A percentile compares a stretch with the other conserved stretches of the same genome.
phyloP scores from a whole-genome alignment of 2,329 filamentous ascomycete genomes.

The Acephala macrosclerotiorum region DNA sequence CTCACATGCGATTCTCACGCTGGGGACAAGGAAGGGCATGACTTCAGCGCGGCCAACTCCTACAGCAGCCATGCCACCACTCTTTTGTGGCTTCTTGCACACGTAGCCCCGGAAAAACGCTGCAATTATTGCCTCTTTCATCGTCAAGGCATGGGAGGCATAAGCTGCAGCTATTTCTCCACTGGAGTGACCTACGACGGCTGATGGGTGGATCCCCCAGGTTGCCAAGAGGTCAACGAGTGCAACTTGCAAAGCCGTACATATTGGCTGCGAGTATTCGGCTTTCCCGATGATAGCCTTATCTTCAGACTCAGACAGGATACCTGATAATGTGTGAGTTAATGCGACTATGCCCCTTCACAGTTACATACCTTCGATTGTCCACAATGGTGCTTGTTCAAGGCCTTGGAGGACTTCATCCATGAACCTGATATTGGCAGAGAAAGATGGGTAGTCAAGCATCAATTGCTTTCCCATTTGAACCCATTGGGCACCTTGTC shows the following conservation, averaged over 20 bases:
- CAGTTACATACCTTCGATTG: background rate
- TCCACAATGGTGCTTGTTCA: background rate
- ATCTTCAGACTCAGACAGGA: conserved; percentile 20
- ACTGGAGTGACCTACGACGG: conserved; percentile 49
- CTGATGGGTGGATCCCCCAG: conserved; percentile 42
- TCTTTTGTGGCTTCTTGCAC: background rate
- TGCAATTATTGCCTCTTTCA: conserved; percentile 1
- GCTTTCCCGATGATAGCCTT: conserved; percentile 11
- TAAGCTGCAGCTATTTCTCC: conserved; percentile 52
- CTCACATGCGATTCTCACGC: too few relatives aligned
- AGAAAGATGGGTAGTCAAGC: background rate
- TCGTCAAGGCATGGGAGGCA: conserved; percentile 33
- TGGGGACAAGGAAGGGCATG: too few relatives aligned
- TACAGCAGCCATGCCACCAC: conserved; percentile 57
- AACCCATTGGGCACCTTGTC: conserved; percentile 1
- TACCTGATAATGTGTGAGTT: background rate
- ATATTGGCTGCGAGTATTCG: conserved; percentile 32
- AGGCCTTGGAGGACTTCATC: background rate
- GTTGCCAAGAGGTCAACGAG: conserved; percentile 31
- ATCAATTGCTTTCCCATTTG: background rate
- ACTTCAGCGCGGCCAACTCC: too few relatives aligned
- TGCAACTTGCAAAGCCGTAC: conserved; percentile 33
- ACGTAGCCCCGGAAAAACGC: conserved; percentile 20
- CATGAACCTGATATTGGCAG: background rate
- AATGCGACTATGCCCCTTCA: conserved; percentile 42